These are phyloP conservation scores for Talaromyces liani DNA, from an alignment of 495 filamentous ascomycete species.

Conservation along the genomic window DNA sequence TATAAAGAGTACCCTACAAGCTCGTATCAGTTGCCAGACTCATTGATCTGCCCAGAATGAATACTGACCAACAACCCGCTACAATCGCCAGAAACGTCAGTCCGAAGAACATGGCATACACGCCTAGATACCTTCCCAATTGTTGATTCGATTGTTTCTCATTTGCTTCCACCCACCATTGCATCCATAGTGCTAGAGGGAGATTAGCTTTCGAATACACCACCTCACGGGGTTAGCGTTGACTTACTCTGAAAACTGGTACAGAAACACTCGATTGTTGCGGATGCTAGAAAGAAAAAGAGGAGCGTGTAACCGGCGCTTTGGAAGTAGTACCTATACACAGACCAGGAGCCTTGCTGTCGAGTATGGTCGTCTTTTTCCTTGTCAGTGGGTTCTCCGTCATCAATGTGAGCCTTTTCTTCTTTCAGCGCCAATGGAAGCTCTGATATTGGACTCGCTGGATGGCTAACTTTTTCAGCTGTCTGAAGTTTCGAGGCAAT, in stretches of 20 bases:
- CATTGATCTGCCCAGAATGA: background rate
- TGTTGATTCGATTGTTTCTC: conserved; percentile 19
- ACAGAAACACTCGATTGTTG: conserved; percentile 24
- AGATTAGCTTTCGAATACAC: too few relatives aligned
- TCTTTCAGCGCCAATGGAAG: background rate
- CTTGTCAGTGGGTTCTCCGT: background rate
- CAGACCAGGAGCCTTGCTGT: conserved; percentile 31
- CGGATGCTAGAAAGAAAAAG: conserved; percentile 7
- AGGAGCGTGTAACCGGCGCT: conserved; percentile 22
- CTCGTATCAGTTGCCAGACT: background rate
- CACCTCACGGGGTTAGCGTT: too few relatives aligned
- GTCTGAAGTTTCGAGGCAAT: too few relatives aligned
- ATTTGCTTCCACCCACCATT: conserved; percentile 37
- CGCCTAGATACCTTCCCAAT: conserved; percentile 36
- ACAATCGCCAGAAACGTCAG: conserved; percentile 19
- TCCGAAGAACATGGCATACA: conserved; percentile 34
- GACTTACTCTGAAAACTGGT: conserved; percentile 12
- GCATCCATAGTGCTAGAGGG: conserved; percentile 34
- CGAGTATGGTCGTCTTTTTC: conserved; percentile 9
- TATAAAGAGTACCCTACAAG: conserved; percentile 12
- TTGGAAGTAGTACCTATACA: conserved; percentile 45
- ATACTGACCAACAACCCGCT: conserved; percentile 24
- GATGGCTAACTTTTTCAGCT: too few relatives aligned
- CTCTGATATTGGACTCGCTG: background rate
- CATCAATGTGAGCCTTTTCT: background rate